Evolutionary conservation across 768 basidiomycete species (phyloP).

Genomic region (Grammothele lineata): DNA sequence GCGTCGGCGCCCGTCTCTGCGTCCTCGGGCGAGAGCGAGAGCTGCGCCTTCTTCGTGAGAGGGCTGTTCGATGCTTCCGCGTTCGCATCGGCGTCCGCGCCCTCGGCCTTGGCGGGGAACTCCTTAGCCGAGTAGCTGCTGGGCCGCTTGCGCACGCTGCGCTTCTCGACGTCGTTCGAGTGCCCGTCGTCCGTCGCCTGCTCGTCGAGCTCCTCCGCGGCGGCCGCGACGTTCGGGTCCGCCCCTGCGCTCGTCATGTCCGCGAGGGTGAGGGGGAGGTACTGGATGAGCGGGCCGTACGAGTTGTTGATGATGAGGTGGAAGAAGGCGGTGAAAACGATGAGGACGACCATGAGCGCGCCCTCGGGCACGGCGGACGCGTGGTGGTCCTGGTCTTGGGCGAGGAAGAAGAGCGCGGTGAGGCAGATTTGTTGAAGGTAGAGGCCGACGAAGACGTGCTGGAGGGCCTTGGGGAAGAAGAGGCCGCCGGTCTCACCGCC

Average conservation of each 20-base stretch:
- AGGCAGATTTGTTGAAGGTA: constrained; percentile 90
- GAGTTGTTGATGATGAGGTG: constrained; percentile 73
- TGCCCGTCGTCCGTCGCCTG: background rate
- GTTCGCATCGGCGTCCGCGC: background rate
- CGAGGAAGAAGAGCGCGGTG: constrained; percentile 87
- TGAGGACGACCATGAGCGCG: constrained; percentile 79
- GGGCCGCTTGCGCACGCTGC: constrained; percentile 3
- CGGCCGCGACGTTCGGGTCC: constrained; percentile 15
- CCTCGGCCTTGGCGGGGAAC: background rate
- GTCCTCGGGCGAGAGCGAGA: background rate
- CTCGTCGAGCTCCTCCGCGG: constrained; percentile 15
- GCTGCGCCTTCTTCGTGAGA: background rate
- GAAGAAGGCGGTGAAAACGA: constrained; percentile 73
- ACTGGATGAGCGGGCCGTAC: constrained; percentile 70
- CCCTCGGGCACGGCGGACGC: constrained; percentile 69
- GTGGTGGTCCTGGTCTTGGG: constrained; percentile 46
- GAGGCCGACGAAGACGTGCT: constrained; percentile 90
- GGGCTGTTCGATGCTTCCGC: background rate
- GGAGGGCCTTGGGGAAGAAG: constrained; percentile 93
- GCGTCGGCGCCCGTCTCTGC: background rate
- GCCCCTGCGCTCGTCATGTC: constrained; percentile 9
- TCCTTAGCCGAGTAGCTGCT: background rate
- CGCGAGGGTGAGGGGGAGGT: constrained; percentile 77
- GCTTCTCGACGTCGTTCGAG: background rate
- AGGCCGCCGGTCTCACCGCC: constrained; percentile 82